Evolutionary conservation across 352 stramenopile genomes (phyloP), one percentile per base, ranked within the genome.

Genomic region (Lagenidium sp.): DNA sequence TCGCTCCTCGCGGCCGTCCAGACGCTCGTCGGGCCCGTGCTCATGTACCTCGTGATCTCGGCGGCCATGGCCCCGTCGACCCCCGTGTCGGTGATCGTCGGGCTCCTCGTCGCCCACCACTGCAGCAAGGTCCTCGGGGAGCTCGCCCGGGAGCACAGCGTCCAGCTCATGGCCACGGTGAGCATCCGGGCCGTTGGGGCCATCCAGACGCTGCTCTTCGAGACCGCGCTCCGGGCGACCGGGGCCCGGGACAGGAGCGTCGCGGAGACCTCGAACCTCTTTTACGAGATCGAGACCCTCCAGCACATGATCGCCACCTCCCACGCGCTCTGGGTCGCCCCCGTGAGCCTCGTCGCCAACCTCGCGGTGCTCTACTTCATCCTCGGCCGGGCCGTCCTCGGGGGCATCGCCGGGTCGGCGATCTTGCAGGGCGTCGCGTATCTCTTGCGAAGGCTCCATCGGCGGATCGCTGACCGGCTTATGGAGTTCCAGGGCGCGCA

Each of bases 201-300:
- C 10, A 48, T 57, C 26, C 30, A 51, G 31, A 52, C 50, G 38
- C 50, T 57, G 28, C 30, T 57, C 6, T 57, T 57, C 28, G 43
- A 57, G 25, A 36, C 37, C 31, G 31, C 50, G 4, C 13, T 55
- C 5, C 10, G 24, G 10, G 8, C 24, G 12, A 24, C 22, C 18
- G 12, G 36, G 25, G 2, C 21, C 8, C 39, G 39, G 3, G 38
- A 26, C 30, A 44, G 39, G 20, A 30, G 10, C 13, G 40, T 44
- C 25, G 25, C 43, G 6, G 44, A 38, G 39, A 12, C 43, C 24
- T 58, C 50, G 44, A 47, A 53, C 26, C 19, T 59, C 10, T 49
- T 59, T 37, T 44, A 59, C 22, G 51, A 59, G 31, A 34, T 59
- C 13, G 40, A 29, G 24, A 59, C 53, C 34, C 40, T 59, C 26